phyloP scores from a whole-genome alignment of 805 yeast genomes.

The Isabelozyma gotoi region DNA sequence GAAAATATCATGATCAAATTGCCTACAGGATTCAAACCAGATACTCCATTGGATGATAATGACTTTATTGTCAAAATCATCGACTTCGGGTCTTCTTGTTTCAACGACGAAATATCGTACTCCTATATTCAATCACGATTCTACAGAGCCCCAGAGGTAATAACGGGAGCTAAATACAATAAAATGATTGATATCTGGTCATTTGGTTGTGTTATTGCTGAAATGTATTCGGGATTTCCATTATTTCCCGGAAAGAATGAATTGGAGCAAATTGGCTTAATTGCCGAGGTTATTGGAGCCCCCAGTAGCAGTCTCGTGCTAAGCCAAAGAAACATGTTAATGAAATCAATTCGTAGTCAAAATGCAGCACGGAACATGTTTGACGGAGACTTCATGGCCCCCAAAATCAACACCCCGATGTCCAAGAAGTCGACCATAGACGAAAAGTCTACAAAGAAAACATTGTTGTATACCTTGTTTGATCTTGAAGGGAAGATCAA shows the following conservation, averaged over 20 bases:
- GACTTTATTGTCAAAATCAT: conserved; percentile 61
- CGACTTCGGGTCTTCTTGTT: conserved; percentile 76
- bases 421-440: conserved; percentile 8
- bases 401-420: neutral
- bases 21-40: conserved; percentile 15
- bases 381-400: neutral
- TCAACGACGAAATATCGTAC: conserved; percentile 39
- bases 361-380: conserved; percentile 14
- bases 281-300: conserved; percentile 46
- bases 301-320: conserved; percentile 43
- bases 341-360: conserved; percentile 20
- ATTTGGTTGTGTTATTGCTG: conserved; percentile 44
- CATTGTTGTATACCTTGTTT: conserved; percentile 37
- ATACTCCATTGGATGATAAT: conserved; percentile 11
- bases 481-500: conserved; percentile 39
- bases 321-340: conserved; percentile 37
- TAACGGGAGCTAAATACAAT: conserved; percentile 62
- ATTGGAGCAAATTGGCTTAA: conserved; percentile 43
- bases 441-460: conserved; percentile 33
- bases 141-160: conserved; percentile 78
- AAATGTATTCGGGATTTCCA: conserved; percentile 36
- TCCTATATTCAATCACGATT: conserved; percentile 64
- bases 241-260: conserved; percentile 52
- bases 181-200: conserved; percentile 54
- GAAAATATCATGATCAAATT: conserved; percentile 68